phyloP scores from a whole-genome alignment of 257 asterid genomes.

The Phtheirospermum japonicum region DNA sequence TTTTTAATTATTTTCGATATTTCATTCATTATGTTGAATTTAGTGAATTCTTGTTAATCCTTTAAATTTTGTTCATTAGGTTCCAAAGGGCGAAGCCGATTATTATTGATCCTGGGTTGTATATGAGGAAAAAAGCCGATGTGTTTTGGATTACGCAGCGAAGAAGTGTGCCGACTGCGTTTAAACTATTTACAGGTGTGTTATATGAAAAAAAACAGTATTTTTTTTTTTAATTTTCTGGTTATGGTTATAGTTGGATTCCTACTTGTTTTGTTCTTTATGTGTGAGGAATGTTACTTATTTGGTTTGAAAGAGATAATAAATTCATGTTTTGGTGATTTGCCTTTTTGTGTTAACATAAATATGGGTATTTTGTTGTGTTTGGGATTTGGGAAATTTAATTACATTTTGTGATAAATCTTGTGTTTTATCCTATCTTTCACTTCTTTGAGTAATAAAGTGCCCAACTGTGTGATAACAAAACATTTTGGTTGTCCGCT shows the following conservation, averaged over 20 bases:
- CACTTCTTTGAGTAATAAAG: too few relatives aligned
- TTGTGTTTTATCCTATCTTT: background rate
- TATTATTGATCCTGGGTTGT: constrained; percentile 92
- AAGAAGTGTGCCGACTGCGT: constrained; percentile 96
- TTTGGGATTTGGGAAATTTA: constrained; percentile 17
- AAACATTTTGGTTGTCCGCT: background rate
- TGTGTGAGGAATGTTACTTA: background rate
- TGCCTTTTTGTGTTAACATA: constrained; percentile 26
- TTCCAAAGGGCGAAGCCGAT: constrained; percentile 91
- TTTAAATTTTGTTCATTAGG: constrained; percentile 38
- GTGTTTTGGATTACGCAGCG: constrained; percentile 96
- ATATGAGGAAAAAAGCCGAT: constrained; percentile 72
- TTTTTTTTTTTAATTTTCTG: constrained; percentile 9
- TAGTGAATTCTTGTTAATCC: constrained; percentile 16
- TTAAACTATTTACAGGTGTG: constrained; percentile 89
- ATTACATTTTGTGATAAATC: constrained; percentile 19
- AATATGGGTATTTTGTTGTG: constrained; percentile 22
- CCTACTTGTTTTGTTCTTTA: constrained; percentile 9
- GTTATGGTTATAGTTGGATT: constrained; percentile 11
- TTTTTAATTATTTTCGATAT: background rate
- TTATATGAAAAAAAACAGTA: constrained; percentile 19
- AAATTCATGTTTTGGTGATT: constrained; percentile 18
- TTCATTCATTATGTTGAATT: background rate
- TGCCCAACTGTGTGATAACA: background rate
- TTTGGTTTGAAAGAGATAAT: constrained; percentile 21